A percentile compares a stretch with the other conserved stretches of the same genome.
These are phyloP conservation scores for Boletellus deceptivus DNA, from an alignment of 1,284 basidiomycete genomes.

Conservation along the genomic window DNA sequence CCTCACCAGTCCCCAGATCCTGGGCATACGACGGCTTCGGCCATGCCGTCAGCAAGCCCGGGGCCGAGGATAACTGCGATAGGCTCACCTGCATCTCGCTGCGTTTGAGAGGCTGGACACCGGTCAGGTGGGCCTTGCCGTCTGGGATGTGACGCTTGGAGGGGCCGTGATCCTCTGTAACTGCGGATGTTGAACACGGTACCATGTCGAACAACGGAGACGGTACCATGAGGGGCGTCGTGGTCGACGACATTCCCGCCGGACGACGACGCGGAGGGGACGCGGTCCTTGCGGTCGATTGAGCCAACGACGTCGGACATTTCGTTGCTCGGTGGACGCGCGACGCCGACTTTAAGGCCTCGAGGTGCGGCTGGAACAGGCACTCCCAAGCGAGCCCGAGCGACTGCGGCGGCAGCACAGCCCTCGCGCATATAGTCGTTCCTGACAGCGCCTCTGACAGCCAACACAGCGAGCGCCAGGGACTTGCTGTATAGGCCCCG, in stretches of 20 bases:
- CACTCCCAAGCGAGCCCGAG: no score
- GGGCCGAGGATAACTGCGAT: constrained; percentile 5
- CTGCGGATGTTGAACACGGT: constrained; percentile 35
- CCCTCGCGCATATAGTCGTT: no score
- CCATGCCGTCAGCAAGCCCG: constrained; percentile 13
- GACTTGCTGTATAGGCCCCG: no score
- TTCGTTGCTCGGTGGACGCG: neutral
- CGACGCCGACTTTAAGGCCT: constrained; percentile 8
- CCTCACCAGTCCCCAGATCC: constrained; percentile 72
- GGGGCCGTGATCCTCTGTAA: constrained; percentile 50
- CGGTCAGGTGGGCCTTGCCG: constrained; percentile 48
- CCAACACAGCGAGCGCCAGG: neutral
- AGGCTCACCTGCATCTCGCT: constrained; percentile 76
- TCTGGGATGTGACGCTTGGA: constrained; percentile 33
- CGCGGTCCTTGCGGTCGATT: constrained; percentile 50
- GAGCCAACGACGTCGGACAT: constrained; percentile 36
- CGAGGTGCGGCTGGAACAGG: no score
- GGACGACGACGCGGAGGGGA: constrained; percentile 44
- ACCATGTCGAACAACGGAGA: neutral
- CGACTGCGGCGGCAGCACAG: no score
- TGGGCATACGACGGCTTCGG: constrained; percentile 83
- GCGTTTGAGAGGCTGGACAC: constrained; percentile 78
- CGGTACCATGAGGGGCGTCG: constrained; percentile 60
- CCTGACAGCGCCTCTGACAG: no score
- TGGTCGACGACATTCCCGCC: constrained; percentile 76